Evolutionary conservation across 495 filamentous ascomycete genomes (phyloP).

Genomic region (Pseudoneurospora amorphoporcata): DNA sequence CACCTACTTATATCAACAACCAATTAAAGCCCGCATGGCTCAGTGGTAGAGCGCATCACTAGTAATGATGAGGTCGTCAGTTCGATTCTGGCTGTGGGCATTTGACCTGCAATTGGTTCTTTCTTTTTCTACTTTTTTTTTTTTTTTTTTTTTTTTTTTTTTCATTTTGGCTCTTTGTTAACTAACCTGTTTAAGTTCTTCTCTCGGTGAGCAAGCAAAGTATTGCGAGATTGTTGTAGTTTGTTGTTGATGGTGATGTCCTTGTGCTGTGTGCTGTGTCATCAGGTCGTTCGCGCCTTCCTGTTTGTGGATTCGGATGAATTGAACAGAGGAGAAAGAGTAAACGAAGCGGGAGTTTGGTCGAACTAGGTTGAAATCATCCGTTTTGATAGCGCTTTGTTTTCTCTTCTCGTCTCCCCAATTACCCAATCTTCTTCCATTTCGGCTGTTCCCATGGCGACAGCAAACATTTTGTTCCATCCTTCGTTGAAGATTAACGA

Average conservation of each 20-base stretch:
- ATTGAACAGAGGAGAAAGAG: too few species aligned
- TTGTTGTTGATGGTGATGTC: too few species aligned
- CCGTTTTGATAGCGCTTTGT: too few species aligned
- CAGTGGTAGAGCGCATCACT: background rate
- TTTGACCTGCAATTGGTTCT: background rate
- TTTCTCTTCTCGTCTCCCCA: background rate
- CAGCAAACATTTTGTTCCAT: background rate
- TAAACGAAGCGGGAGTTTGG: too few species aligned
- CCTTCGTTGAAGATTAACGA: background rate
- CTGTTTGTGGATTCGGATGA: too few species aligned
- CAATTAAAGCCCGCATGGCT: background rate
- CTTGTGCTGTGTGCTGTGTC: too few species aligned
- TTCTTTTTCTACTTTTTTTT: background rate
- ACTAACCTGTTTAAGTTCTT: background rate
- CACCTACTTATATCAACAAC: background rate
- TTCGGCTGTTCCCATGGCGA: background rate
- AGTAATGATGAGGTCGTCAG: background rate
- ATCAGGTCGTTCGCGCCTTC: too few species aligned
- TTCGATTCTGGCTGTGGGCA: background rate
- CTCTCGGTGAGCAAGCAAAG: background rate
- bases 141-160: background rate
- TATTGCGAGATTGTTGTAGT: background rate
- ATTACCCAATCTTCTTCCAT: too few species aligned
- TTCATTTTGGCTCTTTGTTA: background rate
- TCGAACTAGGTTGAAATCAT: too few species aligned